A percentile compares a stretch with the other conserved stretches of the same genome.
These are phyloP conservation scores for Triticum urartu DNA, from an alignment of 176 grass and related monocot genomes.

Conservation along the genomic window DNA sequence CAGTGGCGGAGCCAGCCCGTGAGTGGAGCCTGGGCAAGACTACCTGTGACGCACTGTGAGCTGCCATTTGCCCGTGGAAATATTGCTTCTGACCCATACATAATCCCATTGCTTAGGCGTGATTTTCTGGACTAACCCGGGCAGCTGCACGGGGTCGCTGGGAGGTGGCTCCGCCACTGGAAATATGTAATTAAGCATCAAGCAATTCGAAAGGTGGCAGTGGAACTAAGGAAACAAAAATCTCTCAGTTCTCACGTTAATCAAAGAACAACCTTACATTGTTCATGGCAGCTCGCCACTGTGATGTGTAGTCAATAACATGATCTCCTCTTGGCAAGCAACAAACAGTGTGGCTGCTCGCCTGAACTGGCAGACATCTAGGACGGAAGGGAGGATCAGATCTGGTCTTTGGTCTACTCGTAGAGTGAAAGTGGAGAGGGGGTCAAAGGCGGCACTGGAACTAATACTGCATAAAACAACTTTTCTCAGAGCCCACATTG, in stretches of 20 bases:
- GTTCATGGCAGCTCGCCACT: background rate
- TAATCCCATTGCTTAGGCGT: too few species aligned
- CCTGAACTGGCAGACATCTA: background rate
- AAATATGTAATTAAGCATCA: background rate
- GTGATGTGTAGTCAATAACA: background rate
- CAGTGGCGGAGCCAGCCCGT: too few species aligned
- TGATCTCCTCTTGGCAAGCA: background rate
- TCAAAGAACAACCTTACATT: background rate
- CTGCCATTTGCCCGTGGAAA: too few species aligned
- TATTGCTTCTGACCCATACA: too few species aligned
- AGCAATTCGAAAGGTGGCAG: constrained; percentile 4
- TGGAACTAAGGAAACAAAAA: background rate
- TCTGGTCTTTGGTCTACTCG: background rate
- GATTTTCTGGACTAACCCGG: too few species aligned
- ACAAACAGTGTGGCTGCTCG: background rate
- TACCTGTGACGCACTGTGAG: too few species aligned
- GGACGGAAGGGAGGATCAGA: background rate
- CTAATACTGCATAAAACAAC: background rate
- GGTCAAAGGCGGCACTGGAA: background rate
- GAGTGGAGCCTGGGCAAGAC: too few species aligned
- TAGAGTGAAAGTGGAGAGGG: background rate
- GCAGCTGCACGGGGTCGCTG: too few species aligned
- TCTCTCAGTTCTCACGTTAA: background rate
- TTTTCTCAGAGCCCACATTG: background rate
- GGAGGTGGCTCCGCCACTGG: too few species aligned